A percentile compares a stretch with the other conserved stretches of the same genome.
These are phyloP conservation scores for Podila clonocystis DNA, from an alignment of 192 early-diverging fungal genomes.

Conservation along the genomic window DNA sequence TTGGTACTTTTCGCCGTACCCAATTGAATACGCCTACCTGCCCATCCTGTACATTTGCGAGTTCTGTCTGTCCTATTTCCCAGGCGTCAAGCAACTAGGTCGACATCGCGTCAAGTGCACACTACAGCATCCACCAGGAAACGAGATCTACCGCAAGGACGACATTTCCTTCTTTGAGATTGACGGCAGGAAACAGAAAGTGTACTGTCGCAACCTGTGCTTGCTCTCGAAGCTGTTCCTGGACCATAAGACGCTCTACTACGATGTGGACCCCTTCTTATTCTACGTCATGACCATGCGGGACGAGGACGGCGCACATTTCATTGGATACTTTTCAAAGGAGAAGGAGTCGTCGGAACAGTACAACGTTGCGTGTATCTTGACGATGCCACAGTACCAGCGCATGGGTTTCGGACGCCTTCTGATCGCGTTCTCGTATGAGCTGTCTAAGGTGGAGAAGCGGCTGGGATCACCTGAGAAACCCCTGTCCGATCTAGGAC, in stretches of 20 bases:
- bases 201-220: constrained; percentile 96
- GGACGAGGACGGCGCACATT: constrained; percentile 87
- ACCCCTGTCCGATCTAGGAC: constrained; percentile 95
- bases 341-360: constrained; percentile 97
- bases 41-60: constrained; percentile 94
- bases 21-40: constrained; percentile 82
- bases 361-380: constrained; percentile 98
- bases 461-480: constrained; percentile 97
- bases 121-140: constrained; percentile 96
- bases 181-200: constrained; percentile 93
- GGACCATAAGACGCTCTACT: constrained; percentile 99
- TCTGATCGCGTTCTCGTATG: constrained; percentile 97
- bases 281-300: constrained; percentile 95
- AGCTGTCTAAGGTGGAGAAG: constrained; percentile 93
- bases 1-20: constrained; percentile 99
- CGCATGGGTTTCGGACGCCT: constrained; percentile 94
- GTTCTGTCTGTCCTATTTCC: constrained; percentile 91
- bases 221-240: constrained; percentile 96
- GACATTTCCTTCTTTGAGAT: constrained; percentile 98
- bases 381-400: constrained; percentile 98
- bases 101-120: constrained; percentile 90
- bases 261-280: constrained; percentile 98
- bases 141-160: constrained; percentile 97
- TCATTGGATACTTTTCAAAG: constrained; percentile 99
- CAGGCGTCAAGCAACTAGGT: constrained; percentile 74